Base-by-base conservation (phyloP, 2,329 filamentous ascomycete species). In the Trichocomaceae sp. region DNA sequence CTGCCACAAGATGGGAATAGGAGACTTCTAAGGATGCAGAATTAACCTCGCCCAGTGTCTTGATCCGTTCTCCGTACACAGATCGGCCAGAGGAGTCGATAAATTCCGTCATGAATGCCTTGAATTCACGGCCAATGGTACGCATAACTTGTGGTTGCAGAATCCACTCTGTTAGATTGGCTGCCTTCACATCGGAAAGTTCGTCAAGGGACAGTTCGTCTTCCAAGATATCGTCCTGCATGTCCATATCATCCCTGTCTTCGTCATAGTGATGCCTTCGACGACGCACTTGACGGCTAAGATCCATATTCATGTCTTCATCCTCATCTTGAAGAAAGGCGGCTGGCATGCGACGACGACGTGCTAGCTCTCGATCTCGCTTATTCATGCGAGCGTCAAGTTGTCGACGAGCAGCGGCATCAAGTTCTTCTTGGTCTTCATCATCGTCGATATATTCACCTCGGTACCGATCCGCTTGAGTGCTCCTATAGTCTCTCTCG, bases 71-170 rank as follows among this genome's bases (percentile, higher is more conserved):
- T 52, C 93, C 93, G 69, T 99, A 99, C 50, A 99, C 90, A 0
- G 93, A 99, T 4, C 84, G 86, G 53, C 90, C 91, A 60, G 86
- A 84, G 52, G 90, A 84, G 66, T 99, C 93, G 5, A 86, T 96
- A 70, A 95, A 97, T 64, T 96, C 92, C 10, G 93, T 97, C 64
- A 99, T 77, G 77, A 99, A 99, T 2, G 88, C 87, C 72, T 95
- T 96, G 82, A 99, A 99, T 72, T 99, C 93, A 65, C 92, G 84
- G 68, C 90, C 91, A 72, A 99, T 93, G 1, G 91, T 95, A 62
- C 89, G 83, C 72, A 96, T 89, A 12, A 99, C 93, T 13, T 90
- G 83, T 2, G 89, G 88, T 63, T 91, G 86, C 13, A 89, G 85
- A 42, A 99, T 87, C 95, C 95, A 99, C 61, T 99, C 93, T 0